These are phyloP conservation scores for Trametes maxima DNA, from an alignment of 768 basidiomycete genomes.

Conservation along the genomic window DNA sequence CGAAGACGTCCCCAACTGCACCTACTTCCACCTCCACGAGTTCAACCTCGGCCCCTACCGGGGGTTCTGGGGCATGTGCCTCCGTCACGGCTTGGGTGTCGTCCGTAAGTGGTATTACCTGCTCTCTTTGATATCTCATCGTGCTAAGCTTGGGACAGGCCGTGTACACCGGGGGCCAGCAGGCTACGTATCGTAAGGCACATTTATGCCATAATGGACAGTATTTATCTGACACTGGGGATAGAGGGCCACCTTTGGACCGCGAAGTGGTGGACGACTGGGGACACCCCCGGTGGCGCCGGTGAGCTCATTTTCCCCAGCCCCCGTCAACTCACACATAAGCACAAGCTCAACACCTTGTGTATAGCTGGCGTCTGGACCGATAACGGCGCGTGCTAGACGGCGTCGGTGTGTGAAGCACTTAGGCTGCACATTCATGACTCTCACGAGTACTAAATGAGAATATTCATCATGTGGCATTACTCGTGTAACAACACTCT, in stretches of 20 bases:
- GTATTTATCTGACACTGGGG: not conserved
- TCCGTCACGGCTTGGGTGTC: slow-evolving; percentile 52
- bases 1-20: not conserved
- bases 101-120: slow-evolving; percentile 31
- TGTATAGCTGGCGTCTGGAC: slow-evolving; percentile 57
- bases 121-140: not conserved
- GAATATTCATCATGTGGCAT: not conserved
- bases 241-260: slow-evolving; percentile 57
- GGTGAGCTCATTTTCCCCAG: slow-evolving; percentile 35
- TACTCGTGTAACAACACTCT: not conserved
- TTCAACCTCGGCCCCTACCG: not conserved
- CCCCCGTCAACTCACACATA: too few species aligned
- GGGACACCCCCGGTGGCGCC: slow-evolving; percentile 54
- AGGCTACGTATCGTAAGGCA: slow-evolving; percentile 47
- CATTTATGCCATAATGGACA: not conserved
- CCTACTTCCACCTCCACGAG: slow-evolving; percentile 25
- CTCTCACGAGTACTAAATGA: not conserved
- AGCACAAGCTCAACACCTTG: not conserved
- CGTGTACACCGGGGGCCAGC: slow-evolving; percentile 49
- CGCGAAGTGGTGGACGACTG: slow-evolving; percentile 65
- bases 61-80: slow-evolving; percentile 36
- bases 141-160: slow-evolving; percentile 29
- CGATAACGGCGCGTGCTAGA: slow-evolving; percentile 48
- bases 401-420: too few species aligned
- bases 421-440: not conserved